phyloP scores from a whole-genome alignment of 768 basidiomycete genomes.

The Asterophora parasitica region DNA sequence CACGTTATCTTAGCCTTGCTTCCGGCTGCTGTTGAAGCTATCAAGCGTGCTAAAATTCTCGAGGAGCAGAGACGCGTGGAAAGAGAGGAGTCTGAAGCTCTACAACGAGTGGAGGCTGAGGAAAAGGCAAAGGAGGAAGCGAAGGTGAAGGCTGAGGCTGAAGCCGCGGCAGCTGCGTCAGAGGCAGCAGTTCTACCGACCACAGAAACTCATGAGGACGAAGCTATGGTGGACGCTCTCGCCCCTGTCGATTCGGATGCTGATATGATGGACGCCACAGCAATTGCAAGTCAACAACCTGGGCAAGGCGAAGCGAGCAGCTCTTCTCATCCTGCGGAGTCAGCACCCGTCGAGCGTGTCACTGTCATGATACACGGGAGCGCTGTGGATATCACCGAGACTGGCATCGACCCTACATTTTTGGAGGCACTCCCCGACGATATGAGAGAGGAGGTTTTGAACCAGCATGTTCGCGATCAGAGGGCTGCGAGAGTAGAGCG shows the following conservation, averaged over 20 bases:
- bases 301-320: slow-evolving; percentile 11
- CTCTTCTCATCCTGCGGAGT: slow-evolving; percentile 17
- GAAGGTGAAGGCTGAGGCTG: slow-evolving; percentile 22
- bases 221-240: slow-evolving; percentile 29
- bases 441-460: slow-evolving; percentile 96
- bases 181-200: slow-evolving; percentile 3
- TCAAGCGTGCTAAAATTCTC: slow-evolving; percentile 49
- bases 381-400: slow-evolving; percentile 95
- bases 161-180: slow-evolving; percentile 15
- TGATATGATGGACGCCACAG: slow-evolving; percentile 46
- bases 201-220: slow-evolving; percentile 21
- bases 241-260: slow-evolving; percentile 33
- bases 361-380: slow-evolving; percentile 91
- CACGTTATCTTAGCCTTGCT: slow-evolving; percentile 72
- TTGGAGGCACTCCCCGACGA: slow-evolving; percentile 96
- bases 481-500: slow-evolving; percentile 71
- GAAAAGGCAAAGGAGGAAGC: slow-evolving; percentile 21
- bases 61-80: slow-evolving; percentile 50
- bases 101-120: slow-evolving; percentile 30
- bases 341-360: slow-evolving; percentile 52
- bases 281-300: neutral
- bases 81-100: slow-evolving; percentile 36
- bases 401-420: slow-evolving; percentile 97
- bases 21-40: slow-evolving; percentile 71
- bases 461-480: slow-evolving; percentile 94